A percentile compares a stretch with the other conserved stretches of the same genome.
phyloP scores from a whole-genome alignment of 1,139 yeast species.

The Taphrina betulina region DNA sequence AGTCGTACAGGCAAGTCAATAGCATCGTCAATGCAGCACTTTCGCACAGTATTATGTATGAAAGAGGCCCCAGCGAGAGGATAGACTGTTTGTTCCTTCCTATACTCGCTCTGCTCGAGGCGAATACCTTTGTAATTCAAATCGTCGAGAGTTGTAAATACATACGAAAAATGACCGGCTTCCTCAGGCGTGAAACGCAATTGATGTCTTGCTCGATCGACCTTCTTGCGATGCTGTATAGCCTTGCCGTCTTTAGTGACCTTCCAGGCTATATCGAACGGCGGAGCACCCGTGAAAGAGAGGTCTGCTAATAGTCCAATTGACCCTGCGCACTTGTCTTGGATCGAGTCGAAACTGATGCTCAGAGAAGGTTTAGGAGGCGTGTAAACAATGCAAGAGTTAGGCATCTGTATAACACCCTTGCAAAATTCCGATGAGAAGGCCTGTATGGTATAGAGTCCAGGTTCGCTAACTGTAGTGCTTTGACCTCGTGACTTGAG shows the following conservation, averaged over 20 bases:
- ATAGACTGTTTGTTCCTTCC: conserved; percentile 44
- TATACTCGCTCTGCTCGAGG: conserved; percentile 42
- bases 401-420: conserved; percentile 56
- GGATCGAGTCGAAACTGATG: conserved; percentile 52
- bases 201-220: conserved; percentile 49
- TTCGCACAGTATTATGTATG: conserved; percentile 39
- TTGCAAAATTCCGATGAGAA: conserved; percentile 63
- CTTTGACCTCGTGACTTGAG: conserved; percentile 38
- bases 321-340: conserved; percentile 89
- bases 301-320: conserved; percentile 76
- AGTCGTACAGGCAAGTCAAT: conserved; percentile 58
- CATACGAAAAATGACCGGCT: conserved; percentile 78
- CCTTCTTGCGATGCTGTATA: conserved; percentile 39
- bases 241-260: conserved; percentile 45
- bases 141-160: conserved; percentile 53
- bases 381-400: conserved; percentile 50
- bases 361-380: conserved; percentile 53
- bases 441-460: conserved; percentile 57
- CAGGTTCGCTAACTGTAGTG: conserved; percentile 44
- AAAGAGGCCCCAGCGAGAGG: conserved; percentile 48
- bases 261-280: conserved; percentile 68
- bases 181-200: conserved; percentile 71
- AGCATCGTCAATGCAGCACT: conserved; percentile 52
- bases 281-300: conserved; percentile 71
- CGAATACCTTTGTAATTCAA: conserved; percentile 42